Evolutionary conservation across 2,329 filamentous ascomycete species (phyloP), one percentile per base, ranked within the genome.

Genomic region (Colletotrichum cuscutae): DNA sequence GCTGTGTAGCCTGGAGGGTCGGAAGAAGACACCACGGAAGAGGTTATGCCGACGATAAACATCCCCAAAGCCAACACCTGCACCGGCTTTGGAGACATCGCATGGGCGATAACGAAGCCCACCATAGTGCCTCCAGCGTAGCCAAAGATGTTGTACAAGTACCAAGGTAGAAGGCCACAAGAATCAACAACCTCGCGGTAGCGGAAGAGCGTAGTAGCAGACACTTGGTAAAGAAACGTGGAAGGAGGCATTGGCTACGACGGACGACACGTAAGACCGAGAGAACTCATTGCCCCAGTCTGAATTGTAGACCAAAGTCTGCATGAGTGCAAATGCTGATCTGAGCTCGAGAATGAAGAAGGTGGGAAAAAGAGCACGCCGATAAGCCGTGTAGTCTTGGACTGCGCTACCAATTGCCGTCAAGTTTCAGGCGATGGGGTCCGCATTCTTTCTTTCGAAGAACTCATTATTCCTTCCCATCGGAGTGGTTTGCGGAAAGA

Each of bases 261-360:
- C 77, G 0, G 86, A 87, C 19, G 88, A 86, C 15, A 89, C 56
- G 6, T 1, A 77, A 11, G 84, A 84, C 22, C 80, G 83, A 0
- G 81, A 84, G 22, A 80, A 75, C 66, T 84, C 86, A 7, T 83
- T 74, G 0, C 87, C 78, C 8, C 76, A 72, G 22, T 77, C 84
- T 0, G 83, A 82, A 71, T 89, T 87, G 72, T 85, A 84, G 19
- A 86, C 80, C 0, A 86, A 80, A 1, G 85, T 86, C 72, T 89
- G 87, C 37, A 89, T 80, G 81, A 89, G 86, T 28, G 86, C 87
- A 65, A 88, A 89, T 0, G 86, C 85, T 0, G 86, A 89, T 32
- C 84, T 87, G 57, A 89, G 86, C 0, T 88, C 88, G 0, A 90
- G 83, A 0, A 89, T 83, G 1, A 87, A 83, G 3, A 90, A 76